Evolutionary conservation across 306 rosid genomes (phyloP).

Genomic region (Cucumis sativus): DNA sequence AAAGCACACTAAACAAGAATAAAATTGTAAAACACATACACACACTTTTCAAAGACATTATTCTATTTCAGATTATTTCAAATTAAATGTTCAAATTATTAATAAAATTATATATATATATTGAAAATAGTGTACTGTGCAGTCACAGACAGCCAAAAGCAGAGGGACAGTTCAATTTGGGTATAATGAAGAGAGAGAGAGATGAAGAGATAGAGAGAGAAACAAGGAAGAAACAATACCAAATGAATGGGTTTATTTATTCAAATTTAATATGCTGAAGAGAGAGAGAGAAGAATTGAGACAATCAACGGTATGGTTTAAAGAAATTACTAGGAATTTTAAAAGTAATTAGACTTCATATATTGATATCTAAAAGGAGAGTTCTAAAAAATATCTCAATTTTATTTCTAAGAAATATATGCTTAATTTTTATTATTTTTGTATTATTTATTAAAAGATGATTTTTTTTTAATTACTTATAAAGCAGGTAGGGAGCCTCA

Average conservation of each 20-base stretch:
- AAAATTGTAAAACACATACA: background rate
- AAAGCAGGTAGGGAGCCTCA: too few species aligned
- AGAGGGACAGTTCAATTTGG: background rate
- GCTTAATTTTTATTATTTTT: too few species aligned
- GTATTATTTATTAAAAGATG: too few species aligned
- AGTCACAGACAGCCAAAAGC: background rate
- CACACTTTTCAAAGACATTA: slow-evolving; percentile 4
- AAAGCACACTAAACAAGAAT: background rate
- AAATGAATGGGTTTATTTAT: background rate
- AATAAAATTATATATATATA: background rate
- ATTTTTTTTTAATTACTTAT: too few species aligned
- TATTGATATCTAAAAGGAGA: too few species aligned
- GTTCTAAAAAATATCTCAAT: too few species aligned
- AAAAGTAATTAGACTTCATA: too few species aligned
- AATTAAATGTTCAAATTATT: background rate
- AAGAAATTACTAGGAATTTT: too few species aligned
- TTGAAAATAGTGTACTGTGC: background rate
- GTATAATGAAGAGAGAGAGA: background rate
- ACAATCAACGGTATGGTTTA: too few species aligned
- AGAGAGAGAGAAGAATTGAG: too few species aligned
- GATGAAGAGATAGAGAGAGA: background rate
- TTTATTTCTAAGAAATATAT: too few species aligned
- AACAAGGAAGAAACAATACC: background rate
- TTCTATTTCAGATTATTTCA: background rate
- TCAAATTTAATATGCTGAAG: background rate